These are phyloP conservation scores for Megacollybia marginata DNA, from an alignment of 768 basidiomycete species.

Conservation along the genomic window DNA sequence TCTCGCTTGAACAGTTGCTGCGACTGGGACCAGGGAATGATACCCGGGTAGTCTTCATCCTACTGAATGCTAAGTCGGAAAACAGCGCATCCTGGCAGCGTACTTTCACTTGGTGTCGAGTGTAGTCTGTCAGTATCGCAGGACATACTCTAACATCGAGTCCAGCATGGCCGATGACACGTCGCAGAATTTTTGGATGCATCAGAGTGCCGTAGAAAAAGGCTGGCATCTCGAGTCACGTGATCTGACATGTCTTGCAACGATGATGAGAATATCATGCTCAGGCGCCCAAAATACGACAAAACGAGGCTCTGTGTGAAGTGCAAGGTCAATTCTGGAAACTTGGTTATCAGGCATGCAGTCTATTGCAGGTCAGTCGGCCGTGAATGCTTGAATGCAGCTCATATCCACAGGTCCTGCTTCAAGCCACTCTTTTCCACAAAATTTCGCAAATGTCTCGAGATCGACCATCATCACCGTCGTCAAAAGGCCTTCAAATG, in stretches of 20 bases:
- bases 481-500: slow-evolving; percentile 53
- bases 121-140: slow-evolving; percentile 65
- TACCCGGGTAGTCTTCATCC: slow-evolving; percentile 77
- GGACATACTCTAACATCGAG: slow-evolving; percentile 58
- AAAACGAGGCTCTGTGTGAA: slow-evolving; percentile 63
- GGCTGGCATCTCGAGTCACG: too few relatives aligned
- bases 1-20: slow-evolving; percentile 38
- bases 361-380: slow-evolving; percentile 71
- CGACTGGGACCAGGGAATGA: slow-evolving; percentile 54
- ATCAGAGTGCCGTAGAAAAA: slow-evolving; percentile 67
- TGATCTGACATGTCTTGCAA: too few relatives aligned
- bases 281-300: slow-evolving; percentile 53
- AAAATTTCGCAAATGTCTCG: not conserved
- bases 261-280: not conserved
- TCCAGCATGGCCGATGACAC: slow-evolving; percentile 69
- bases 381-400: slow-evolving; percentile 8
- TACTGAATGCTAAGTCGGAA: slow-evolving; percentile 17
- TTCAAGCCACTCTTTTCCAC: not conserved
- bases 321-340: slow-evolving; percentile 60
- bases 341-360: slow-evolving; percentile 68
- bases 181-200: slow-evolving; percentile 74
- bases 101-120: slow-evolving; percentile 74
- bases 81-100: slow-evolving; percentile 4
- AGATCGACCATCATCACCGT: not conserved
- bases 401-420: not conserved